Base-by-base conservation (phyloP, 2,329 filamentous ascomycete species). In the Teratosphaeria pseudoeucalypti region DNA sequence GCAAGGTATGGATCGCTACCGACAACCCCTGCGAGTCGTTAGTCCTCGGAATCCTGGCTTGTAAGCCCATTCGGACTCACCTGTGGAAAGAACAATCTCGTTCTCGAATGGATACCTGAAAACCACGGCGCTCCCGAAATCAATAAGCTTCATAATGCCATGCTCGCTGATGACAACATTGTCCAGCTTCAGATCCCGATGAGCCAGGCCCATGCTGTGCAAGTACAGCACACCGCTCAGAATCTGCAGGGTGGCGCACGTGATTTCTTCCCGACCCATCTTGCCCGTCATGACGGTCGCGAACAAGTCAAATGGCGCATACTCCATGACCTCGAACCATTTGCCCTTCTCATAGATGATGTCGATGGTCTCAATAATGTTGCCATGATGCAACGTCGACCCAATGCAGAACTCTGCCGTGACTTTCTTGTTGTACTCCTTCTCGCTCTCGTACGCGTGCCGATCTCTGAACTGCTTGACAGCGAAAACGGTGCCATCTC, bases 261-360 rank as follows among this genome's bases (percentile, higher is more conserved):
- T 86, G 61, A 97, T 84, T 73, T 99, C 94, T 67, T 95, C 88
- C 61, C 90, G 85, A 49, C 85, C 84, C 94, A 99, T 99, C 76
- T 91, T 95, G 39, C 94, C 94, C 0, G 94, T 97, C 94, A 99
- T 99, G 65, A 99, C 94, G 64, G 95, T 96, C 12, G 94, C 94
- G 72, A 99, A 99, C 34, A 99, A 81, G 73, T 99, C 94, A 70
- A 81, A 99, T 0, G 94, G 94, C 11, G 92, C 94, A 70, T 95
- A 99, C 72, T 99, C 94, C 94, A 99, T 99, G 52, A 99, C 94
- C 71, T 97, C 92, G 70, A 91, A 99, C 90, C 94, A 99, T 64
- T 88, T 91, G 56, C 85, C 85, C 74, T 92, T 94, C 75, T 99
- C 94, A 66, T 95, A 89, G 11, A 99, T 85, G 63, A 99, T 95